Evolutionary conservation across 2,329 filamentous ascomycete genomes (phyloP).

Genomic region (Nigrospora osmanthi): DNA sequence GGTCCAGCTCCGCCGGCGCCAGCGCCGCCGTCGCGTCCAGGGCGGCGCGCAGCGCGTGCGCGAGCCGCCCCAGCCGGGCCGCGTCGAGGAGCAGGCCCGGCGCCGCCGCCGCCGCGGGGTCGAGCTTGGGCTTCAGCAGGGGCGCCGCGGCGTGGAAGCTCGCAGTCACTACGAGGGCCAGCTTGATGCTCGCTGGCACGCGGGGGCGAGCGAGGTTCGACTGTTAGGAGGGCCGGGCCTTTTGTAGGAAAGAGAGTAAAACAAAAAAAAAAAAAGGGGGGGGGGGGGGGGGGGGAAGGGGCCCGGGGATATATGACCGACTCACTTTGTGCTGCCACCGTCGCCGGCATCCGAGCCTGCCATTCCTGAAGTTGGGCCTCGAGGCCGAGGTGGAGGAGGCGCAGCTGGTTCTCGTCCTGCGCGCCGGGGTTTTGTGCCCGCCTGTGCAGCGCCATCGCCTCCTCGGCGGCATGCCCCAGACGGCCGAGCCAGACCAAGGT

Average conservation of each 20-base stretch:
- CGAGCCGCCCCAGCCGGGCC: constrained; percentile 9
- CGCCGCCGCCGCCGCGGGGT: constrained; percentile 12
- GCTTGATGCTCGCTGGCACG: too few species aligned
- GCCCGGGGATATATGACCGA: too few species aligned
- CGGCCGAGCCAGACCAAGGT: constrained; percentile 35
- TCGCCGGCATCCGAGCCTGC: constrained; percentile 24
- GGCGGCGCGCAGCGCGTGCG: constrained; percentile 17
- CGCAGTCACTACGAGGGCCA: too few species aligned
- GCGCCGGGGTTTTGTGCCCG: constrained; percentile 13
- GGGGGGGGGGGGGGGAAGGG: constrained; percentile 6
- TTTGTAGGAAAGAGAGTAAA: too few species aligned
- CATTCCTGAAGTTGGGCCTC: constrained; percentile 37
- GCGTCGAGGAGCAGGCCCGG: constrained; percentile 12
- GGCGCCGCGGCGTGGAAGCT: constrained; percentile 3
- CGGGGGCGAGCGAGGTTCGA: too few species aligned
- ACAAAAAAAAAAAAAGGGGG: too few species aligned
- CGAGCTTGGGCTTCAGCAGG: not conserved
- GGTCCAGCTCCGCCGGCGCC: constrained; percentile 16
- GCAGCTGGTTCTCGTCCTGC: constrained; percentile 30
- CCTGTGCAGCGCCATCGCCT: constrained; percentile 24
- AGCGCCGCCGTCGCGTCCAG: constrained; percentile 22
- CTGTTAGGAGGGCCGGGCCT: too few species aligned
- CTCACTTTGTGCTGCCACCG: constrained; percentile 21
- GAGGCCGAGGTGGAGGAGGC: constrained; percentile 38
- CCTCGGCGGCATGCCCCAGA: constrained; percentile 29